These are phyloP conservation scores for Neophaeococcomyces mojaviensis DNA, from an alignment of 2,329 filamentous ascomycete species.

Conservation along the genomic window DNA sequence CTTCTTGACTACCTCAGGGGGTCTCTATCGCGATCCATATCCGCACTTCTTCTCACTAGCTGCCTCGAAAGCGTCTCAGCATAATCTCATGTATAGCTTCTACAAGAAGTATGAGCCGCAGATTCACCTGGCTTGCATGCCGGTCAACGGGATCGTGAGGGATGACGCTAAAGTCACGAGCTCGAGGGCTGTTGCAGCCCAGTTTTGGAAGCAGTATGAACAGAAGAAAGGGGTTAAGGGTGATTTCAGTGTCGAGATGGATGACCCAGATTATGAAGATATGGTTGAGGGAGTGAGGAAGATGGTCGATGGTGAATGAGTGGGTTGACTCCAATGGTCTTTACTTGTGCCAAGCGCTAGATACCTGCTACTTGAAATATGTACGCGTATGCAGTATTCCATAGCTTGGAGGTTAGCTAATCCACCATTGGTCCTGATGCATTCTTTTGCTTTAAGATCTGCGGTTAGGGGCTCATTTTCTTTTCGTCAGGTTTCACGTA, in stretches of 20 bases:
- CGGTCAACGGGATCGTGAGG: not conserved
- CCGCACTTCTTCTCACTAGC: not conserved
- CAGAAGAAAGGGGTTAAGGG: not conserved
- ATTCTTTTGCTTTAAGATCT: too few species aligned
- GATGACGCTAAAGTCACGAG: slow-evolving; percentile 3
- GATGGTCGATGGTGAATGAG: slow-evolving; percentile 1
- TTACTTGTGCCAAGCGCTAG: too few species aligned
- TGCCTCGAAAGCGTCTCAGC: slow-evolving; percentile 1
- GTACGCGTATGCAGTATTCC: too few species aligned
- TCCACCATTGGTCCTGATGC: too few species aligned
- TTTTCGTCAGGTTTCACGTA: too few species aligned
- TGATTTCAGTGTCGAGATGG: slow-evolving; percentile 2
- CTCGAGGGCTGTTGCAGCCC: not conserved
- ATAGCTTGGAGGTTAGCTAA: too few species aligned
- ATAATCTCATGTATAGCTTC: slow-evolving; percentile 1
- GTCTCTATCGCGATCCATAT: not conserved
- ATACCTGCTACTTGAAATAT: too few species aligned
- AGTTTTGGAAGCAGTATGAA: slow-evolving; percentile 5
- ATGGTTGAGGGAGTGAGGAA: not conserved
- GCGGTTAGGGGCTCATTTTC: too few species aligned
- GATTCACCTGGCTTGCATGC: not conserved
- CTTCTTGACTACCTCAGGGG: not conserved
- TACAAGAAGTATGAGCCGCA: slow-evolving; percentile 3
- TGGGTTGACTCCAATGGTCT: too few species aligned
- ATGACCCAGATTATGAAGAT: not conserved